Percentiles rank a stretch among this genome's conserved stretches.
These are phyloP conservation scores for Fusarium camptoceras DNA, from an alignment of 2,329 filamentous ascomycete species.

Conservation along the genomic window DNA sequence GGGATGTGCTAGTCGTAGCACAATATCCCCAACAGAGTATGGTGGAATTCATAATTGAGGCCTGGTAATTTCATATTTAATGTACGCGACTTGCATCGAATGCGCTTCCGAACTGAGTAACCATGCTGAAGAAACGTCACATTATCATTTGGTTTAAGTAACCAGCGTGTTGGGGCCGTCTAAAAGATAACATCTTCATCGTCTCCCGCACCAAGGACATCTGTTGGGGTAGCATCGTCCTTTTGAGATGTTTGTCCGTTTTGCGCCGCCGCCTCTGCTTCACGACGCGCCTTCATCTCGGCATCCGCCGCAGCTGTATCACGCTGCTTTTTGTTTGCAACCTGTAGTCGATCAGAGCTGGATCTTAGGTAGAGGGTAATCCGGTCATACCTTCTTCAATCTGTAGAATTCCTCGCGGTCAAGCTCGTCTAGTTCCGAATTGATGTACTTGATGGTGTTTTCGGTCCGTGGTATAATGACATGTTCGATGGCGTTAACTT, in stretches of 20 bases:
- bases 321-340: constrained; percentile 85
- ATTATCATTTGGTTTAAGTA: background rate
- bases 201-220: constrained; percentile 80
- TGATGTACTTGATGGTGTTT: constrained; percentile 99
- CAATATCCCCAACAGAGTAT: background rate
- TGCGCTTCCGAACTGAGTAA: background rate
- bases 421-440: constrained; percentile 96
- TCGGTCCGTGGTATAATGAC: constrained; percentile 98
- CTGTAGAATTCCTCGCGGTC: constrained; percentile 98
- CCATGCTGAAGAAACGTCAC: background rate
- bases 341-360: constrained; percentile 53
- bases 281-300: constrained; percentile 80
- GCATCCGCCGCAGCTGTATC: constrained; percentile 78
- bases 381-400: constrained; percentile 77
- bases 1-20: background rate
- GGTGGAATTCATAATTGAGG: background rate
- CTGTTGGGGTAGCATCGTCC: constrained; percentile 58
- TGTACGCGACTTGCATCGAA: background rate
- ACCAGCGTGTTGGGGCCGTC: constrained; percentile 5
- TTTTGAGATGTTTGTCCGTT: constrained; percentile 54
- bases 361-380: too few relatives aligned
- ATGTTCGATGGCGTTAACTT: constrained; percentile 94
- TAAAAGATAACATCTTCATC: constrained; percentile 91
- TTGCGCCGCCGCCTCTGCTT: constrained; percentile 54
- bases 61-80: background rate